Evolutionary conservation across 805 yeast genomes (phyloP), one percentile per base, ranked within the genome.

Genomic region (Cyberlindnera meyerae): DNA sequence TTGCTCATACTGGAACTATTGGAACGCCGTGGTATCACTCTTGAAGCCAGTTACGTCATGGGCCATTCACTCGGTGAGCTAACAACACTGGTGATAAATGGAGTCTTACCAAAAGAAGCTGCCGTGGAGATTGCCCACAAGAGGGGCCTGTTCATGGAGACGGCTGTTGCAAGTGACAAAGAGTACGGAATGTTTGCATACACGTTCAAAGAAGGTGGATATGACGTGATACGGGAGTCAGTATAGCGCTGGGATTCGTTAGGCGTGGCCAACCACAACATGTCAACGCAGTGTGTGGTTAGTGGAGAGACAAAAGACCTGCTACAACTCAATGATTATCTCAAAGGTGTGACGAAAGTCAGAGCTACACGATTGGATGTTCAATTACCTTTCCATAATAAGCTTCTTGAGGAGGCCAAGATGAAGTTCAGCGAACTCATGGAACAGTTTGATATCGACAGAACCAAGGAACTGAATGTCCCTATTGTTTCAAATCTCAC

Each of bases 51-150:
- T 4, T 62, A 43, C 40, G 17, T 61, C 3, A 37, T 66, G 46
- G 74, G 74, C 20, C 73, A 69, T 41, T 68, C 73, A 0, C 46
- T 69, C 17, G 74, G 74, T 7, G 73, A 69, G 44, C 58, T 63
- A 39, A 56, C 69, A 1, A 63, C 70, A 0, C 46, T 63, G 18
- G 41, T 55, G 4, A 47, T 62, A 6, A 50, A 60, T 29, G 62
- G 61, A 2, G 58, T 54, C 6, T 33, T 65, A 18, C 47, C 49
- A 9, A 26, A 18, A 2, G 41, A 36, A 6, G 24, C 34, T n/a
- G 51, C 44, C 1, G 35, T 44, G 3, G 18, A 57, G 43, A 24
- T 51, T 45, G 39, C 68, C 9, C 52, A 61, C 14, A 48, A 55
- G 15, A 48, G 74, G 38, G 73, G 70, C 6, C 39, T 48, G 29